Conservation (phyloP, 768 basidiomycete genomes). For the Rhizopogon sp. region DNA sequence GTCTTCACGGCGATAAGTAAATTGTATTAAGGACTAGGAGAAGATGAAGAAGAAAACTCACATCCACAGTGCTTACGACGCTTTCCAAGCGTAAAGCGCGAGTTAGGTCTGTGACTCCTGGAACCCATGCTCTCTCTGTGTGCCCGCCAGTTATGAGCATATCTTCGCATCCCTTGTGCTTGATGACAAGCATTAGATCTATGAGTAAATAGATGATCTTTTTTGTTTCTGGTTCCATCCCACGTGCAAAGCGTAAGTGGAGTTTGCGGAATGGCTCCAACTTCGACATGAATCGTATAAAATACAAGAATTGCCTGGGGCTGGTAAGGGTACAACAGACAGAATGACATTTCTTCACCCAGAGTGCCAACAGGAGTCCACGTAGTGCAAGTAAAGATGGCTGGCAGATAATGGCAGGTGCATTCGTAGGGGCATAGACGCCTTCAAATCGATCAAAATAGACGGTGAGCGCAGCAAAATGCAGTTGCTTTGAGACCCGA, state of each 20-base stretch:
- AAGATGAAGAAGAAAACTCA: neutral
- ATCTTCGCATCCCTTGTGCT: neutral
- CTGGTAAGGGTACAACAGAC: neutral
- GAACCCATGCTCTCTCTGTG: neutral
- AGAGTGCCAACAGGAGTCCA: neutral
- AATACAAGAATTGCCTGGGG: neutral
- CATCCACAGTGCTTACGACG: neutral
- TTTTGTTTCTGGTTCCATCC: neutral
- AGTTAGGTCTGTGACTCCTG: neutral
- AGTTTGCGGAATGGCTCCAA: conserved; percentile 1
- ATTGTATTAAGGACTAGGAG: too few species aligned
- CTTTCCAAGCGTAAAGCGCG: neutral
- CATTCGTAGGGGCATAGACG: neutral
- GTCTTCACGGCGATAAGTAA: neutral
- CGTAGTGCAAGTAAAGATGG: neutral
- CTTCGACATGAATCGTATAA: neutral
- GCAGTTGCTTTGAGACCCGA: neutral
- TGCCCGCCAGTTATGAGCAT: neutral
- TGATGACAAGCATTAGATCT: neutral
- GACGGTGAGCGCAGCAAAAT: neutral
- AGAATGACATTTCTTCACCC: conserved; percentile 1
- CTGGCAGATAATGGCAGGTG: neutral
- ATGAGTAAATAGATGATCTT: neutral
- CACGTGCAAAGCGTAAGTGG: neutral
- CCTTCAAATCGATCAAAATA: neutral